Conservation (phyloP, 345 rosid species). For the Erucastrum elatum region DNA sequence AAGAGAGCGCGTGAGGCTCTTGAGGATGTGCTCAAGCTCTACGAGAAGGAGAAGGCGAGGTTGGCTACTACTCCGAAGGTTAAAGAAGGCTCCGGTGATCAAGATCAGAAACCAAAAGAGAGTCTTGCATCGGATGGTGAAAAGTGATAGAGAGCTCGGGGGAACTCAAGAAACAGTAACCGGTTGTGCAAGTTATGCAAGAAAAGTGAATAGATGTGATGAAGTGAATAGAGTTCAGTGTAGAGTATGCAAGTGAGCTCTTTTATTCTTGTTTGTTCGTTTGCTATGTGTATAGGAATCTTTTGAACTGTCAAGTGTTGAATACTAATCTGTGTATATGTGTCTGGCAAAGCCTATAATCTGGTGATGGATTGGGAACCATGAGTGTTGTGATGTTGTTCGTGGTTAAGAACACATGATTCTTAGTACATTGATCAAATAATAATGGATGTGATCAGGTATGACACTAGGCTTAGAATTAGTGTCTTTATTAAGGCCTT, state of each 20-base stretch:
- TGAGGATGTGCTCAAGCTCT: conserved; percentile 43
- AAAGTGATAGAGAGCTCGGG: conserved; percentile 20
- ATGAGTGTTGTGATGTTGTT: not conserved
- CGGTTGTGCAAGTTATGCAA: conserved; percentile 4
- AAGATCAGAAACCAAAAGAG: conserved; percentile 27
- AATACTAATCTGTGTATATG: not conserved
- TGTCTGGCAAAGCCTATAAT: not conserved
- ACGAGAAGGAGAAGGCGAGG: conserved; percentile 17
- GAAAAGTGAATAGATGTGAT: not conserved
- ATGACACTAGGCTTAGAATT: not conserved
- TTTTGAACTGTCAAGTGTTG: conserved; percentile 19
- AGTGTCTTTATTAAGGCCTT: not conserved
- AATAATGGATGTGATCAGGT: not conserved
- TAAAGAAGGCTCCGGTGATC: conserved; percentile 9
- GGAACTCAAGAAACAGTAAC: conserved; percentile 1
- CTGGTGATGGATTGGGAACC: conserved; percentile 1
- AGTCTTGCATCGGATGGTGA: too few relatives aligned
- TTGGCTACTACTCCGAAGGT: not conserved
- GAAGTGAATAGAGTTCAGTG: too few relatives aligned
- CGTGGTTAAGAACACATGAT: not conserved
- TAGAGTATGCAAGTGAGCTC: not conserved
- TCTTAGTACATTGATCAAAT: not conserved
- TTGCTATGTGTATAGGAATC: conserved; percentile 14
- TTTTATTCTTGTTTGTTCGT: not conserved
- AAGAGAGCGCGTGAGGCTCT: conserved; percentile 77